Evolutionary conservation across 805 yeast genomes (phyloP), one percentile per base, ranked within the genome.

Genomic region (Nakazawaea sp.): DNA sequence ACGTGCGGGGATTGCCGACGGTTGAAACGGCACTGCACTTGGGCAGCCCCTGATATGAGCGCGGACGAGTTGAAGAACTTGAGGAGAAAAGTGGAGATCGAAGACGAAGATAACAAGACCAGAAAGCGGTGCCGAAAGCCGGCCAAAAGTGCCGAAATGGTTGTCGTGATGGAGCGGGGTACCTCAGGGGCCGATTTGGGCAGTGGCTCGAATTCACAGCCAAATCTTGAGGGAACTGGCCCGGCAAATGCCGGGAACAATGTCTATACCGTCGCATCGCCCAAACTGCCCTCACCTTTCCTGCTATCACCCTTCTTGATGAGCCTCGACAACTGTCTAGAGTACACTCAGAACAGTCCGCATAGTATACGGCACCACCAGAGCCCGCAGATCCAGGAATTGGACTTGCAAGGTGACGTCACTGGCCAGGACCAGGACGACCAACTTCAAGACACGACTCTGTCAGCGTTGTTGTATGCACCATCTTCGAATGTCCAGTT

Each of bases 1-100:
- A 47, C 56, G 1, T 74, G 81, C 48, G 61, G 69, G 1, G 78
- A 68, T 45, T 74, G 81, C 43, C 13, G 20, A 9, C 50, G 79
- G 27, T 53, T 74, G 29, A 49, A 56, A 8, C 65, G 72, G 44
- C 56, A 62, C 32, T 74, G 81, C 48, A 60, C 61, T 15, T 74
- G 75, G 66, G 52, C 64, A 2, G 71, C 71, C 20, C 52, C 55
- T 13, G 55, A 55, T 1, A 72, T 74, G 79, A 44, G 64, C 3
- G 50, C 52, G 7, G 64, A 56, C 6, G 65, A 67, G 33, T 55
- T 66, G 2, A 53, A 48, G 29, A 32, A 37, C 10, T 50, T 72
- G 34, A 64, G 60, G 35, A 42, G 46, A 13, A 51, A 58, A 40
- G 70, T 70, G 41, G 60, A 55, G 35, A 39, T 49, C 8, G 53